Conservation (phyloP, 163 green algal genomes). For the Scenedesmus sp. region DNA sequence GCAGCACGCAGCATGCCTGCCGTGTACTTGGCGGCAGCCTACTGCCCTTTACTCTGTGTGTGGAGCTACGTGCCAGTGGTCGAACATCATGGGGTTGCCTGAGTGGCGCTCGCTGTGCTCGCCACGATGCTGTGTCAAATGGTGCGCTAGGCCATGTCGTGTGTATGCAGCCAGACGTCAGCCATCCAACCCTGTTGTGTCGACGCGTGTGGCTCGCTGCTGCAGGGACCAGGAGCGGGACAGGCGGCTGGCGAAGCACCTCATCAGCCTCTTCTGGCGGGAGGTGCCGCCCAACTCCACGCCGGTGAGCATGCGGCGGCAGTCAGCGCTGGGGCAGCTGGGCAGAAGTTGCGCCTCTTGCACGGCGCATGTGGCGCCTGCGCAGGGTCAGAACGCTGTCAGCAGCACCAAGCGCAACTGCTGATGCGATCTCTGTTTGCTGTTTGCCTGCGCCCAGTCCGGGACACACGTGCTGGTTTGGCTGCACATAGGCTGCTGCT, state of each 20-base stretch:
- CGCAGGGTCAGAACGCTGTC: background rate
- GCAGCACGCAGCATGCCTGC: too few relatives aligned
- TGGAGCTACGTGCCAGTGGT: too few relatives aligned
- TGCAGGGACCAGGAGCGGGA: slow-evolving; percentile 74
- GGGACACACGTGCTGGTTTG: too few relatives aligned
- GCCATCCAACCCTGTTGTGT: background rate
- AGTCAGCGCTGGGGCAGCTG: background rate
- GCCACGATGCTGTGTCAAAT: too few relatives aligned
- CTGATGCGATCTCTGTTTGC: background rate
- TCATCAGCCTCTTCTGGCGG: slow-evolving; percentile 68
- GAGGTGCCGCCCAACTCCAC: slow-evolving; percentile 23
- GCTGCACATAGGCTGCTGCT: background rate
- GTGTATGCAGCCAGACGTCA: too few relatives aligned
- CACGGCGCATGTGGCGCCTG: background rate
- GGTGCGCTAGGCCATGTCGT: background rate
- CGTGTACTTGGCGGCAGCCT: too few relatives aligned
- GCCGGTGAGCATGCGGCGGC: background rate
- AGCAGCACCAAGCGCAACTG: too few relatives aligned
- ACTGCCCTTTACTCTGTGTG: too few relatives aligned
- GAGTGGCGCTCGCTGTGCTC: too few relatives aligned
- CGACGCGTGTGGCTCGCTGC: background rate
- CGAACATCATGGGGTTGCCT: too few relatives aligned
- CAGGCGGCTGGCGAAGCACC: slow-evolving; percentile 79
- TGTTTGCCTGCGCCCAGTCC: background rate
- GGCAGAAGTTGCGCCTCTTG: background rate